Percentiles rank a stretch among this genome's conserved stretches.
Evolutionary conservation across 2,329 filamentous ascomycete species (phyloP).

Genomic region (Monosporascus sp.): DNA sequence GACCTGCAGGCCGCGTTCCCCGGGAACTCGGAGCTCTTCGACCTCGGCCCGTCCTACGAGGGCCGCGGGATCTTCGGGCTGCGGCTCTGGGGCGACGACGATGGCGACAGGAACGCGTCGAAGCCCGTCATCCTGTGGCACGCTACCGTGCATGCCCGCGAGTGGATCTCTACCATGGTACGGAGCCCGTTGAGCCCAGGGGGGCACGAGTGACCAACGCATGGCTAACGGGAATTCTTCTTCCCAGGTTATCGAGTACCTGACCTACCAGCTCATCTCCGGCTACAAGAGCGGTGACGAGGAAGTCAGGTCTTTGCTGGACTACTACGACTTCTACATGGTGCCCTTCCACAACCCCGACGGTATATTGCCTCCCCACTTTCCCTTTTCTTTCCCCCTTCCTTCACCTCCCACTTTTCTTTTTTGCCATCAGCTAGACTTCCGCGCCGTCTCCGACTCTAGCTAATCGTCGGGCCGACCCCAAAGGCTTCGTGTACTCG

Average conservation of each 20-base stretch:
- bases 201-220: not conserved
- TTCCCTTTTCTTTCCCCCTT: not conserved
- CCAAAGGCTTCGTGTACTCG: slow-evolving; percentile 51
- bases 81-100: slow-evolving; percentile 41
- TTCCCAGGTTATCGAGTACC: slow-evolving; percentile 38
- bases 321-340: slow-evolving; percentile 62
- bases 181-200: slow-evolving; percentile 40
- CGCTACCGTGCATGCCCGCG: slow-evolving; percentile 47
- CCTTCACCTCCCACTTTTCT: not conserved
- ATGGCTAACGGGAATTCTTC: not conserved
- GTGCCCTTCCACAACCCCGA: slow-evolving; percentile 60
- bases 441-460: not conserved
- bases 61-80: slow-evolving; percentile 53
- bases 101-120: slow-evolving; percentile 24
- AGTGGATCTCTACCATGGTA: slow-evolving; percentile 51
- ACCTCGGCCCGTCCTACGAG: slow-evolving; percentile 39
- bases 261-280: slow-evolving; percentile 39
- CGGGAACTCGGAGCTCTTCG: slow-evolving; percentile 41
- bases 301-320: slow-evolving; percentile 37
- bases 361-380: slow-evolving; percentile 31
- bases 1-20: slow-evolving; percentile 38
- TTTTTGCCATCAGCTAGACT: not conserved
- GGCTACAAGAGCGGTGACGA: slow-evolving; percentile 33
- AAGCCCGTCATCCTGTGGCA: slow-evolving; percentile 47
- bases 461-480: not conserved